Evolutionary conservation across 257 asterid species (phyloP).

Genomic region (Solanum sejunctum): DNA sequence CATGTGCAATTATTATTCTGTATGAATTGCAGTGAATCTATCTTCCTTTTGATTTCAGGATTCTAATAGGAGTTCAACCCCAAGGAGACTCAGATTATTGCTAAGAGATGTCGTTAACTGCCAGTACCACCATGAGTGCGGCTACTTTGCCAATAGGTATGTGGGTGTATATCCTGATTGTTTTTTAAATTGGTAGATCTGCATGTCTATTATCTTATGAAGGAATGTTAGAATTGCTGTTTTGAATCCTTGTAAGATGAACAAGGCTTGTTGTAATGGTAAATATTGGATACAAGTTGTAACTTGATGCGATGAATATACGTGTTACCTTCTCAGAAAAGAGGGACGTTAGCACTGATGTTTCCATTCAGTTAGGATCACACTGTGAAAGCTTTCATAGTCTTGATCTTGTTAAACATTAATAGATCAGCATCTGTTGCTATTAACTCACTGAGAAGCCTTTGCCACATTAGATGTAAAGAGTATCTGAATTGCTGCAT

Average conservation of each 20-base stretch:
- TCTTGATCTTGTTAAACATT: background rate
- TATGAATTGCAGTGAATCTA: background rate
- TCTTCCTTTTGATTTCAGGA: background rate
- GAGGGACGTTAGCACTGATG: background rate
- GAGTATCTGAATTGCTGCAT: background rate
- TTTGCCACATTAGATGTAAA: background rate
- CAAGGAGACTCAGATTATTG: background rate
- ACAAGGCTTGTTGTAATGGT: background rate
- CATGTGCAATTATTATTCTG: background rate
- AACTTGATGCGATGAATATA: background rate
- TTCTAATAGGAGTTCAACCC: background rate
- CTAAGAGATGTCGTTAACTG: conserved; percentile 24
- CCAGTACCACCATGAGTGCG: conserved; percentile 20
- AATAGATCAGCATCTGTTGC: background rate
- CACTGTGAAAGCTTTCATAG: background rate
- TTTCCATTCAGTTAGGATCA: background rate
- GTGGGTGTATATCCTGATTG: background rate
- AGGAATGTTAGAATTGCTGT: background rate
- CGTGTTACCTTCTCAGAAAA: background rate
- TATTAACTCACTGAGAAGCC: background rate
- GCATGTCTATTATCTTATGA: background rate
- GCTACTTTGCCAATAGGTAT: conserved; percentile 21
- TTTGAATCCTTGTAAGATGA: background rate
- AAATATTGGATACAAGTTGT: background rate
- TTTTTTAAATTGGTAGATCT: background rate